Percentiles rank a stretch among this genome's conserved stretches.
Conservation (phyloP, 2,329 filamentous ascomycete genomes). For the Fusarium sp. region DNA sequence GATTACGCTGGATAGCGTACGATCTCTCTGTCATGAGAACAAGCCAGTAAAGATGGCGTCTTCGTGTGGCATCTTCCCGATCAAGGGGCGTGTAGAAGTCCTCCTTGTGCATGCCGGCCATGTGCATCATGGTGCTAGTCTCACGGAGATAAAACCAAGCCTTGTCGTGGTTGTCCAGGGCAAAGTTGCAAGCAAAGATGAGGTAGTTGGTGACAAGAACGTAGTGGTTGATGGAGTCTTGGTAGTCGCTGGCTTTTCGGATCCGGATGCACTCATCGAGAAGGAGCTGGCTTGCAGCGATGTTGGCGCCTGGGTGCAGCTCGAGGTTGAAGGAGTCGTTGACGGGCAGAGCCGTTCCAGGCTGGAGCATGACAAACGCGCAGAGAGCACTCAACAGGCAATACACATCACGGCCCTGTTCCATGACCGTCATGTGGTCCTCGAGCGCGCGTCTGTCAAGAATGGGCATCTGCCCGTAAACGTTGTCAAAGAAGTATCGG, state of each 20-base stretch:
- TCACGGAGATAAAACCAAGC: constrained; percentile 86
- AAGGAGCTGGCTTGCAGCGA: constrained; percentile 73
- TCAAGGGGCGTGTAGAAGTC: constrained; percentile 71
- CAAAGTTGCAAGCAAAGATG: constrained; percentile 78
- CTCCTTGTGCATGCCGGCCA: constrained; percentile 71
- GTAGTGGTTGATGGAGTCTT: constrained; percentile 66
- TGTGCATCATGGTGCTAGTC: constrained; percentile 76
- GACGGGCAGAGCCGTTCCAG: constrained; percentile 71
- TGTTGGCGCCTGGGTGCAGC: constrained; percentile 67
- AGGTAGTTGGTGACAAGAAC: constrained; percentile 82
- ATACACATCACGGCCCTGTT: constrained; percentile 72
- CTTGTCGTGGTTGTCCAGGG: constrained; percentile 77
- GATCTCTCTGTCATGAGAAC: constrained; percentile 78
- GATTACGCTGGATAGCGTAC: constrained; percentile 77
- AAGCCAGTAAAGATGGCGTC: constrained; percentile 78
- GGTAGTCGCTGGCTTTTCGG: constrained; percentile 71
- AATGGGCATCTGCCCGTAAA: constrained; percentile 74
- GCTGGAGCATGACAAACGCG: constrained; percentile 76
- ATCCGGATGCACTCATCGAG: constrained; percentile 76
- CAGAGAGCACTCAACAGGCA: constrained; percentile 73
- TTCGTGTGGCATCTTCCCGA: constrained; percentile 69
- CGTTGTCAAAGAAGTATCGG: constrained; percentile 75
- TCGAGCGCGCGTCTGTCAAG: constrained; percentile 69
- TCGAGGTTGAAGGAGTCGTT: constrained; percentile 68
- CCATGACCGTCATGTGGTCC: constrained; percentile 68